phyloP scores from a whole-genome alignment of 2,329 filamentous ascomycete species.

The Scedosporium minutisporum region DNA sequence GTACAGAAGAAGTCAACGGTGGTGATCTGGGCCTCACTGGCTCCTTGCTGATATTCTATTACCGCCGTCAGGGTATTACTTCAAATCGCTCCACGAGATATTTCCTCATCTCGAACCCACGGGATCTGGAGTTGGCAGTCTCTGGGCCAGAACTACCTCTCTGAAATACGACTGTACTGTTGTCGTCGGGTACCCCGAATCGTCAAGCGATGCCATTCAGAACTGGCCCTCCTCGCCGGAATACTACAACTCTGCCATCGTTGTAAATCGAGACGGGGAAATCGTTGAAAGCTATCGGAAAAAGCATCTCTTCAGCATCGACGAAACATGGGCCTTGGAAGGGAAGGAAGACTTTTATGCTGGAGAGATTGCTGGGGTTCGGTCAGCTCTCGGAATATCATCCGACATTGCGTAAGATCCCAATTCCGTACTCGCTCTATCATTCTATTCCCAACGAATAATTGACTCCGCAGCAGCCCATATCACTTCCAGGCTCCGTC shows the following conservation, averaged over 20 bases:
- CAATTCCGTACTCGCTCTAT: background rate
- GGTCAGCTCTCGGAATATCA: slow-evolving; percentile 44
- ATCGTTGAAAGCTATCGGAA: slow-evolving; percentile 43
- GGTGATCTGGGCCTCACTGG: background rate
- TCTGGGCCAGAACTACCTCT: slow-evolving; percentile 56
- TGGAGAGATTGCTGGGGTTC: slow-evolving; percentile 30
- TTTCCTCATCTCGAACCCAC: slow-evolving; percentile 53
- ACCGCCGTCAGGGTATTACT: slow-evolving; percentile 51
- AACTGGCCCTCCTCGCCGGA: slow-evolving; percentile 14
- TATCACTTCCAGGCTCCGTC: slow-evolving; percentile 10
- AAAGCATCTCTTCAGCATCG: slow-evolving; percentile 45
- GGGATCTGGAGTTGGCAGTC: slow-evolving; percentile 47
- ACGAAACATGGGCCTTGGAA: slow-evolving; percentile 53
- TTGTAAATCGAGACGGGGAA: slow-evolving; percentile 40
- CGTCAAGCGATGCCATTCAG: slow-evolving; percentile 17
- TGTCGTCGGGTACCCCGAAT: slow-evolving; percentile 58
- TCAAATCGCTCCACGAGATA: slow-evolving; percentile 52
- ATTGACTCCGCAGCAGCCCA: background rate
- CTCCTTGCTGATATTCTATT: background rate
- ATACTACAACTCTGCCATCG: slow-evolving; percentile 34
- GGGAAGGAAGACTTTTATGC: slow-evolving; percentile 36
- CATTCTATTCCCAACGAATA: background rate
- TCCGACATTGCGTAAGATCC: slow-evolving; percentile 40
- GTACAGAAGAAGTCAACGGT: background rate
- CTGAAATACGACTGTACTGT: slow-evolving; percentile 51